phyloP scores from a whole-genome alignment of 371 early-diverging fungal genomes.

The Synchytrium microbalum region DNA sequence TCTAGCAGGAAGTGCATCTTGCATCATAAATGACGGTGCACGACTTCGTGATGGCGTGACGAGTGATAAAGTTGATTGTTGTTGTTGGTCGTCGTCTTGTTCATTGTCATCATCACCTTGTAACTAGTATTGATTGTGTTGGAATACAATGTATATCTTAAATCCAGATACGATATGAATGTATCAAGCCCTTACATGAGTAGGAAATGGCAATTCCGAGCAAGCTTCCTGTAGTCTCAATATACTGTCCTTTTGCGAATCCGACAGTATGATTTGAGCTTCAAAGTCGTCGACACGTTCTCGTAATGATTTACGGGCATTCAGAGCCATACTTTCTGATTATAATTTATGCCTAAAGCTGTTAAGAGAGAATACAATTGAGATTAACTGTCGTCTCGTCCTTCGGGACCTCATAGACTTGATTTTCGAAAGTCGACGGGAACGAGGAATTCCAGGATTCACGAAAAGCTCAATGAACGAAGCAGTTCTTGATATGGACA shows the following conservation, averaged over 20 bases:
- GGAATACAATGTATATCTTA: background rate
- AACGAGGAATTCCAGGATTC: too few relatives aligned
- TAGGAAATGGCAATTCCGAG: constrained; percentile 58
- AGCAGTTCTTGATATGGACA: too few relatives aligned
- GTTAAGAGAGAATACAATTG: too few relatives aligned
- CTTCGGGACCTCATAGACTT: too few relatives aligned
- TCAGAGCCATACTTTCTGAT: too few relatives aligned
- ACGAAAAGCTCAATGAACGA: too few relatives aligned
- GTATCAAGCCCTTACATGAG: constrained; percentile 15
- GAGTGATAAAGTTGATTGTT: background rate
- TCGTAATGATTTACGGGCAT: background rate
- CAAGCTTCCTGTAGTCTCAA: constrained; percentile 59
- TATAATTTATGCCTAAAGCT: too few relatives aligned
- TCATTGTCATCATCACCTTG: background rate
- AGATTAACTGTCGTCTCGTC: too few relatives aligned
- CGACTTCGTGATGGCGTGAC: constrained; percentile 7
- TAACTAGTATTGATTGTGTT: constrained; percentile 4
- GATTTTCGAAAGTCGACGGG: too few relatives aligned
- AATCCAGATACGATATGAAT: constrained; percentile 15
- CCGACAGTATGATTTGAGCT: constrained; percentile 47
- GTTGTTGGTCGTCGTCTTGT: background rate
- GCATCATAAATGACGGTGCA: background rate
- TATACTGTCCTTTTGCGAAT: constrained; percentile 51
- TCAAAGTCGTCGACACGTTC: constrained; percentile 58
- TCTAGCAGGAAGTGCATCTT: background rate